phyloP scores from a whole-genome alignment of 768 basidiomycete species.

The Coprinopsis strossmayeri region DNA sequence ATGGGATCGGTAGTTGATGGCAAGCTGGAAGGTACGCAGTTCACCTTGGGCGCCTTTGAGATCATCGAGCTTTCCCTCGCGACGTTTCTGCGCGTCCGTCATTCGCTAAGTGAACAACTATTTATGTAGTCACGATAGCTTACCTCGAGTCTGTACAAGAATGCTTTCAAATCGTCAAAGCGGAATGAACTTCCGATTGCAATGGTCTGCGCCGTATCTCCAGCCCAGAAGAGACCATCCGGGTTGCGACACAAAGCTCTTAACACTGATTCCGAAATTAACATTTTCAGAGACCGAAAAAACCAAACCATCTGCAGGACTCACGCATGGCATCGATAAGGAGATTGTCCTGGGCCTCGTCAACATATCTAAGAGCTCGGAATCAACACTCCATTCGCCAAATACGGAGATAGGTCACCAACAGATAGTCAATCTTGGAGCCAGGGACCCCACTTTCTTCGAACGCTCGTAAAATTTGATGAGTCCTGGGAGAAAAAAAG shows the following conservation, averaged over 20 bases:
- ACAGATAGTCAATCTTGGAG: constrained; percentile 51
- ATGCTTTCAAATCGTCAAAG: constrained; percentile 67
- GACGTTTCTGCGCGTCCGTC: constrained; percentile 6
- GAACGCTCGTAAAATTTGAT: constrained; percentile 36
- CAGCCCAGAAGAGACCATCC: constrained; percentile 71
- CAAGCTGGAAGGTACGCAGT: constrained; percentile 45
- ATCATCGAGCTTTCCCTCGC: constrained; percentile 9
- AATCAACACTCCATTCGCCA: no score
- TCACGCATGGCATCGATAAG: constrained; percentile 56
- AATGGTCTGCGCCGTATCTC: constrained; percentile 77
- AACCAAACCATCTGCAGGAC: no score
- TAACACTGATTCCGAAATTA: constrained; percentile 36
- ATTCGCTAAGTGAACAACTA: neutral
- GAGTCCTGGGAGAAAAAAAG: constrained; percentile 44
- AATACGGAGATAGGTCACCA: constrained; percentile 16
- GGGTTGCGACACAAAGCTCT: constrained; percentile 56
- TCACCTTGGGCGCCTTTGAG: constrained; percentile 6
- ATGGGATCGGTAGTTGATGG: constrained; percentile 65
- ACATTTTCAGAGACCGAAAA: neutral
- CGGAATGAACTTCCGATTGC: constrained; percentile 66
- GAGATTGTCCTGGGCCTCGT: constrained; percentile 70
- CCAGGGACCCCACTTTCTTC: constrained; percentile 27
- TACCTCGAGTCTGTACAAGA: constrained; percentile 58
- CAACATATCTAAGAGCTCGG: constrained; percentile 65
- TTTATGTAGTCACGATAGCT: constrained; percentile 4